Evolutionary conservation across 768 basidiomycete species (phyloP), one percentile per base, ranked within the genome.

Genomic region (Kwoniella europaea): DNA sequence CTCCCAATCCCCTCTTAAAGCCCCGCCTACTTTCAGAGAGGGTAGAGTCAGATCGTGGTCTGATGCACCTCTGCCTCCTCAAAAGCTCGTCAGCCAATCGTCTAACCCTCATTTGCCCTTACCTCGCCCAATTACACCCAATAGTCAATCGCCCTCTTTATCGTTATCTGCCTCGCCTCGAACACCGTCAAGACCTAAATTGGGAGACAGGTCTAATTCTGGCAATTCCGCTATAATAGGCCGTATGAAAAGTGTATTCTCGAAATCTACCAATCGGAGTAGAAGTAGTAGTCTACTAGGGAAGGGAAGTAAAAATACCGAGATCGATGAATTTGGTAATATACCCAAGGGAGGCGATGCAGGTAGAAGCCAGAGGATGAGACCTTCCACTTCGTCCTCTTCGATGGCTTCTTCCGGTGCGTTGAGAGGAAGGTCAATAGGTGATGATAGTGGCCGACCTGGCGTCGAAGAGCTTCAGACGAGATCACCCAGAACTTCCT

Each of bases 141-240:
- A 65, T 20, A 43, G 58, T 13, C 44, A 55, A 46, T 55, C 63
- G 18, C 63, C 42, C 9, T 59, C 65, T 0, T 10, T 20, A 46
- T 63, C 70, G 10, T n/a, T 60, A 13, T 62, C 44, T 54, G 18
- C 74, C 15, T 69, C 71, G 0, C 71, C 75, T 18, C 55, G 60
- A 6, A 68, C 67, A 22, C 64, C 69, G 4, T n/a, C 63, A 24
- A 70, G 79, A 22, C 79, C 79, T 2, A 70, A 60, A 27, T 24
- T 82, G 10, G 74, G 75, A 5, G 59, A 60, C 13, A 56, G 81
- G 16, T 72, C 79, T 0, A 76, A 77, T 60, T 81, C 81, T 15
- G 74, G 73, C 12, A 79, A 75, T 46, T 79, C 81, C 22, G 74
- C 73, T 3, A 75, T 79, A 29, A 71, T 82, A 20, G 76, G 67